Base-by-base conservation (phyloP, 1,284 basidiomycete genomes). In the Ustilago trichophora region DNA sequence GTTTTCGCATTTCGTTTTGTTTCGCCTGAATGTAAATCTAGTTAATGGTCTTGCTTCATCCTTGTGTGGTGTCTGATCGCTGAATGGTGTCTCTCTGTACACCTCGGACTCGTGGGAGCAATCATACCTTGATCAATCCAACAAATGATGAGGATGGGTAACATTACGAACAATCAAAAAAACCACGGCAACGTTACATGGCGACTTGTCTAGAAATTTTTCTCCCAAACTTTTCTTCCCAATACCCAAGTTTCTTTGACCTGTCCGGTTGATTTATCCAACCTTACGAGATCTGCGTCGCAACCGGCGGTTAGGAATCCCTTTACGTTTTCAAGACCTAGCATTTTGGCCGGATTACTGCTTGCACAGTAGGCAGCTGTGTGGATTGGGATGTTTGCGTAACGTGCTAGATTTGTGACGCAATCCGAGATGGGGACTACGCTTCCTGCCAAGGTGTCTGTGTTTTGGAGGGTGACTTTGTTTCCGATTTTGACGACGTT, bases 321-420 rank as follows among this genome's bases (percentile, higher is more conserved):
- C 83, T 93, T 94, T 65, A 81, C 85, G 58, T 85, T 82, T 75
- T 90, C 89, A 59, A 94, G 50, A 3, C 90, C 88, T 15, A 94
- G 85, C 78, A 90, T 89, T 86, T 86, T 88, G 0, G 92, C 92
- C 8, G 92, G 90, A 72, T 91, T 90, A 75, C 85, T 87, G 0
- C 91, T 92, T 18, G 90, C 91, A 76, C 91, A 93, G 63, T 88
- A 88, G 78, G 94, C 88, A 12, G 92, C 90, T 78, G 92, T 87
- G 22, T 89, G 88, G 12, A 95, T 83, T 19, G 91, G 88, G 73
- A 91, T 90, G 12, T 88, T 88, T 0, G 92, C 92, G 81, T 91
- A 95, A 29, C 84, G 84, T 19, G 88, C 86, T 73, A 95, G 90
- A 82, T 94, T 94, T 47, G 88, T 87, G 29, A 94, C 87, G 76